phyloP scores from a whole-genome alignment of 805 yeast species.

The Saccharomyces mikatae region DNA sequence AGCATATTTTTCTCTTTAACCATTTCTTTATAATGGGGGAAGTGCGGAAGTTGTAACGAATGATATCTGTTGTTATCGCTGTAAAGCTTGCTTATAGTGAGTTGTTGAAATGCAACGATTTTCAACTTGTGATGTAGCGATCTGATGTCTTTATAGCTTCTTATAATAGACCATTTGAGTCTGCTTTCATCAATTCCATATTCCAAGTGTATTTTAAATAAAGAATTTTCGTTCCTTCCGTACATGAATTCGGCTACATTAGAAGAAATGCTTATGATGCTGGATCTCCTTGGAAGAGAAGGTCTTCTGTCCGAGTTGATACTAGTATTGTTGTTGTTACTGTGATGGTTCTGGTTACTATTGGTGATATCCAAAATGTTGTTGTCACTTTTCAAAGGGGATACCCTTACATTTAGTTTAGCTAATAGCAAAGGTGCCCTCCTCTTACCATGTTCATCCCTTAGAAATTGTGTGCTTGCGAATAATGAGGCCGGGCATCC shows the following conservation, averaged over 20 bases:
- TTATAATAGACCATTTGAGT: constrained; percentile 71
- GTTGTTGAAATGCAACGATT: constrained; percentile 41
- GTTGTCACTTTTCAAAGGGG: constrained; percentile 32
- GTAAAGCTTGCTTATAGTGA: constrained; percentile 25
- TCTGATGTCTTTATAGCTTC: constrained; percentile 64
- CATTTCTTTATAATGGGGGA: constrained; percentile 12
- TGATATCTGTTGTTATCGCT: constrained; percentile 21
- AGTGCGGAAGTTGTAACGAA: constrained; percentile 24
- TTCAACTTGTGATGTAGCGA: constrained; percentile 62
- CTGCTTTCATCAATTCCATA: constrained; percentile 81
- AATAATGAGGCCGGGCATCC: constrained; percentile 71
- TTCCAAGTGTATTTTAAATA: constrained; percentile 64
- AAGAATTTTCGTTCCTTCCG: constrained; percentile 1
- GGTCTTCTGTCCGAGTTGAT: background rate
- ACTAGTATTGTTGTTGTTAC: background rate
- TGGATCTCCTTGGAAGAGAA: background rate
- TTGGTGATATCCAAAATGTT: background rate
- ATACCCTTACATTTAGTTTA: constrained; percentile 57
- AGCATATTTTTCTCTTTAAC: constrained; percentile 1
- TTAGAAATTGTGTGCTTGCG: constrained; percentile 63
- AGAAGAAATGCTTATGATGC: background rate
- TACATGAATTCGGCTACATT: background rate
- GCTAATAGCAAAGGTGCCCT: constrained; percentile 79
- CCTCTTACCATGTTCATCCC: constrained; percentile 66
- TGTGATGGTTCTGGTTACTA: background rate